phyloP scores from a whole-genome alignment of 495 filamentous ascomycete genomes.

The Penicillium macrosclerotiorum region DNA sequence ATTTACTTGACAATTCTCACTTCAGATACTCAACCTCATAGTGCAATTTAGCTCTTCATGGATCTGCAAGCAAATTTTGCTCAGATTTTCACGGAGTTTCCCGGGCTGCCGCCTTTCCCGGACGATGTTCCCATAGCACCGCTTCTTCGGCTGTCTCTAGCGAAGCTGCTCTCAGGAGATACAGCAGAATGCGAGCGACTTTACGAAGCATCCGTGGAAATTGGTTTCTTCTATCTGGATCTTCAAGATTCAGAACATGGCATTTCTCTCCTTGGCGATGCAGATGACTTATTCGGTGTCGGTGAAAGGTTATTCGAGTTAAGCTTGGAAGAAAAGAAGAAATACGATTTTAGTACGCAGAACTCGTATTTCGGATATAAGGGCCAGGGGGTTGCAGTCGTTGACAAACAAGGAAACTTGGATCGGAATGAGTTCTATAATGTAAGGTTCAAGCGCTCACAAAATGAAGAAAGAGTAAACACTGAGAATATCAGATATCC shows the following conservation, averaged over 20 bases:
- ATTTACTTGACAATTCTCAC: no score
- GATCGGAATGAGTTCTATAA: conserved; percentile 66
- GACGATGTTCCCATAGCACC: conserved; percentile 52
- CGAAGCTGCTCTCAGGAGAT: conserved; percentile 44
- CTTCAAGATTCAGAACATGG: conserved; percentile 40
- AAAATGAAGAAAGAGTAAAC: not conserved
- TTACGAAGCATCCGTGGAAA: conserved; percentile 47
- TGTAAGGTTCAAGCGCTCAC: conserved; percentile 26
- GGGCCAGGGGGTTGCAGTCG: conserved; percentile 44
- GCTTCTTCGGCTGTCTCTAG: conserved; percentile 52
- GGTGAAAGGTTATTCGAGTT: conserved; percentile 48
- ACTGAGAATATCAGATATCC: conserved; percentile 28
- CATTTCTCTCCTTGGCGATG: conserved; percentile 39
- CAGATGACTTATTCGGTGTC: conserved; percentile 45
- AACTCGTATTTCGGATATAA: conserved; percentile 57
- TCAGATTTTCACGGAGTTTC: conserved; percentile 17
- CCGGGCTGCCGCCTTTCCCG: conserved; percentile 51
- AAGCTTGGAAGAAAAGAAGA: conserved; percentile 50
- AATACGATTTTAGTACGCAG: conserved; percentile 46
- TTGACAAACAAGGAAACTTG: conserved; percentile 52
- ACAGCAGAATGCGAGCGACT: conserved; percentile 41
- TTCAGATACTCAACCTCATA: no score
- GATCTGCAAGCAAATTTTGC: not conserved
- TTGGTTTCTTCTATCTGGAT: conserved; percentile 66
- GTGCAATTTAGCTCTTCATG: conserved; percentile 1